These are phyloP conservation scores for Entomortierella parvispora DNA, from an alignment of 192 early-diverging fungal species.

Conservation along the genomic window DNA sequence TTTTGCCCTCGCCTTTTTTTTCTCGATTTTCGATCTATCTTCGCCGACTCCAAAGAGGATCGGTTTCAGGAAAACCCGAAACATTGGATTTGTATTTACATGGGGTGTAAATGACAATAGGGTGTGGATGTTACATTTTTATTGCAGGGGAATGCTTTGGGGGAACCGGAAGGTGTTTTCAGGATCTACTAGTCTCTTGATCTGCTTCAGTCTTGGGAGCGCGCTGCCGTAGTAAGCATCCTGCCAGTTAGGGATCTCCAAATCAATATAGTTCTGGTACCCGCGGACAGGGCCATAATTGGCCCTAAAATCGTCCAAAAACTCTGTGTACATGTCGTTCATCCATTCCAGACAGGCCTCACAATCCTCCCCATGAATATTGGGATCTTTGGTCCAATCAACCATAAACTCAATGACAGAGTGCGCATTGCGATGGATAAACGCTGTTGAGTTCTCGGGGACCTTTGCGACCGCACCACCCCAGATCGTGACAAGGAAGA, in stretches of 20 bases:
- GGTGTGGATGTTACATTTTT: too few species aligned
- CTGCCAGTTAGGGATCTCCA: constrained; percentile 39
- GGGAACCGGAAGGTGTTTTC: constrained; percentile 49
- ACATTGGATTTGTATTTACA: too few species aligned
- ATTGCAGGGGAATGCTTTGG: constrained; percentile 50
- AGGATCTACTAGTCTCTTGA: constrained; percentile 42
- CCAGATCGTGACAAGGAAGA: constrained; percentile 53
- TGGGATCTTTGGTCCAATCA: constrained; percentile 31
- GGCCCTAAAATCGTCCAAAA: constrained; percentile 22
- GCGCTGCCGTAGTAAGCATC: constrained; percentile 51
- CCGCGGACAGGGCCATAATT: constrained; percentile 28
- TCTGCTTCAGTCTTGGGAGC: constrained; percentile 26
- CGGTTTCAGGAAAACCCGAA: too few species aligned
- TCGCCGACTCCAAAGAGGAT: too few species aligned
- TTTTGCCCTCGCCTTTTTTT: too few species aligned
- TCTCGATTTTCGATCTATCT: too few species aligned
- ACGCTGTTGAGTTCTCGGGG: constrained; percentile 28
- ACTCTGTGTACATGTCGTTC: constrained; percentile 43
- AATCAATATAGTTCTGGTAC: constrained; percentile 56
- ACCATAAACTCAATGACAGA: constrained; percentile 51
- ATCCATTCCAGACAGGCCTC: constrained; percentile 33
- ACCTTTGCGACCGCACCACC: constrained; percentile 29
- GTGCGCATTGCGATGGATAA: constrained; percentile 44
- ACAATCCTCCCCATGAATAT: constrained; percentile 23
- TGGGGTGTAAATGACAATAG: too few species aligned